These are phyloP conservation scores for Thalassia testudinum DNA, from an alignment of 116 monocot species.

Conservation along the genomic window DNA sequence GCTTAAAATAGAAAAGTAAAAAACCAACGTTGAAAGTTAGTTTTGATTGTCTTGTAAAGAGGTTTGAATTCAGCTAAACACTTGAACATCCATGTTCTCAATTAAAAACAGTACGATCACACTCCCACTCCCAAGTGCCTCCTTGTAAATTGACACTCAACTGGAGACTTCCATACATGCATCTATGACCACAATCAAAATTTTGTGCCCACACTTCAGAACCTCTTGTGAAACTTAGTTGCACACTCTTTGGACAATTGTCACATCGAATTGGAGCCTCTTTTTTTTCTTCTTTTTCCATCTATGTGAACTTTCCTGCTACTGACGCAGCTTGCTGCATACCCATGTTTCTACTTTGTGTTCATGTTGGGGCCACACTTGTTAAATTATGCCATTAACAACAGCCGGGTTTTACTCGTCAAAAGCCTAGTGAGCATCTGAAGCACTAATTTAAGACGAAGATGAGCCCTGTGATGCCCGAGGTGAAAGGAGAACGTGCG, in stretches of 20 bases:
- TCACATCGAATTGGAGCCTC: not conserved
- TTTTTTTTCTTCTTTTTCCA: constrained; percentile 4
- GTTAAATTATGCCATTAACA: constrained; percentile 30
- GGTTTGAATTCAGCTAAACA: too few relatives aligned
- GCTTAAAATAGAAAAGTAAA: too few relatives aligned
- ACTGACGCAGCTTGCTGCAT: constrained; percentile 65
- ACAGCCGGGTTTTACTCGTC: constrained; percentile 77
- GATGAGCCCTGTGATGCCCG: too few relatives aligned
- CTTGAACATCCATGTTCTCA: too few relatives aligned
- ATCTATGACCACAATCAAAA: not conserved
- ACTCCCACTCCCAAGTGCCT: too few relatives aligned
- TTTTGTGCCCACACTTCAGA: not conserved
- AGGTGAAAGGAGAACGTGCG: too few relatives aligned
- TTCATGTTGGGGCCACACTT: constrained; percentile 59
- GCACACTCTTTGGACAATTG: not conserved
- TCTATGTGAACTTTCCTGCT: constrained; percentile 23
- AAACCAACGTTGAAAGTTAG: too few relatives aligned
- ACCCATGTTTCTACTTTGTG: constrained; percentile 70
- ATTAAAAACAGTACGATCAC: too few relatives aligned
- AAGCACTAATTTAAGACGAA: constrained; percentile 1
- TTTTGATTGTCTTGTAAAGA: too few relatives aligned
- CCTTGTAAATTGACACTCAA: too few relatives aligned
- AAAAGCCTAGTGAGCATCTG: constrained; percentile 17
- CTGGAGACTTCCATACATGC: too few relatives aligned
- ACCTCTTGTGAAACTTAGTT: not conserved